Evolutionary conservation across 2,329 filamentous ascomycete species (phyloP), one percentile per base, ranked within the genome.

Genomic region (Chaetomium sp.): DNA sequence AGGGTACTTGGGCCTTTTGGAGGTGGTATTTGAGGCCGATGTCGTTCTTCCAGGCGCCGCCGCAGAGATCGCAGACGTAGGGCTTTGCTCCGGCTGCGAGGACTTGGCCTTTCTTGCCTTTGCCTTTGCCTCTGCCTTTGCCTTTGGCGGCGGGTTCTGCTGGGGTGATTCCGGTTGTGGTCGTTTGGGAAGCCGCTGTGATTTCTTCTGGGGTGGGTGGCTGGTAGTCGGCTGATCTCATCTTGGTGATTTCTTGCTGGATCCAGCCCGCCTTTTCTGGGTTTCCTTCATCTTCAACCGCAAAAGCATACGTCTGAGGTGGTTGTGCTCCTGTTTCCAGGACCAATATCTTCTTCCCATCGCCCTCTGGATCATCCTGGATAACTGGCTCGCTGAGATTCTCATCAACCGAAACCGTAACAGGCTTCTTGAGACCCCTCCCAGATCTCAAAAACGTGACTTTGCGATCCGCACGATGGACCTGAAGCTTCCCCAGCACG

Each of bases 1-100:
- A 84, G 11, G 72, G 27, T 3, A 77, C 77, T 56, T 71, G 71
- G 1, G 80, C 79, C 61, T 82, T 83, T 37, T 76, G 76, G 11
- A 78, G 67, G 59, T 84, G 81, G 62, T 84, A 84, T 50, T 81
- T 79, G 12, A 84, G 69, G 0, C 81, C 81, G 46, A 80, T 70
- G 37, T 78, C 72, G 51, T 84, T 84, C 65, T 82, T 82, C 79
- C 80, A 84, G 9, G 67, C 69, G 3, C 74, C 75, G 8, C 75
- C 75, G 56, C 81, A 84, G 44, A 74, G 78, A 8, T 79, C 74
- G 58, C 81, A 84, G 19, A 67, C 70, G 62, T 70, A 81, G 1
- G 69, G 61, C 34, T 69, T 69, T 12, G 60, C 55, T 37, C 59
- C 60, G 2, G 46, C 55, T n/a, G 63, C 49, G 5, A 45, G 36